Percentiles rank a stretch among this genome's conserved stretches.
These are phyloP conservation scores for Staphylotrichum tortipilum DNA, from an alignment of 495 filamentous ascomycete genomes.

Conservation along the genomic window DNA sequence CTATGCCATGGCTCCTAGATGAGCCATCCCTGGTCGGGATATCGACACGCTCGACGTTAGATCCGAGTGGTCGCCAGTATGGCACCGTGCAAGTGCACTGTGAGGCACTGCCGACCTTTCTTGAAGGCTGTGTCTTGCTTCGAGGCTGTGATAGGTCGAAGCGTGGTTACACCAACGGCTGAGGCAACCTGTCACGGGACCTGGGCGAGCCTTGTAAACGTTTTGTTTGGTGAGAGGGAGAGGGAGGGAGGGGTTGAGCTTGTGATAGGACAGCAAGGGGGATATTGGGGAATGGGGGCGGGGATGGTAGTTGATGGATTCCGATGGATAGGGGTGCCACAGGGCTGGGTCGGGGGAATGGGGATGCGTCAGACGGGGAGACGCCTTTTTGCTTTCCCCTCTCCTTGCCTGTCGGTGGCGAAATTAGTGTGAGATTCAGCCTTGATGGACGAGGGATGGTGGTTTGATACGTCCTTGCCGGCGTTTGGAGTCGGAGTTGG, in stretches of 20 bases:
- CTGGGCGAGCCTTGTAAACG: not conserved
- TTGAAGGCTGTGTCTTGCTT: not conserved
- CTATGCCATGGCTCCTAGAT: not conserved
- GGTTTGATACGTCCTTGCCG: not conserved
- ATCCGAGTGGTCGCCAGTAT: not conserved
- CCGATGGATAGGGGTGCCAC: not conserved
- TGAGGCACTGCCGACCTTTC: not conserved
- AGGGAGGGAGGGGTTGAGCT: too few species aligned
- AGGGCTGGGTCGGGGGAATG: not conserved
- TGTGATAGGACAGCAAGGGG: not conserved
- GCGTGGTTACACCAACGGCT: not conserved
- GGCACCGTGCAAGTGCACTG: constrained; percentile 6
- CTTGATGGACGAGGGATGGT: not conserved
- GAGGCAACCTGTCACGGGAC: constrained; percentile 8
- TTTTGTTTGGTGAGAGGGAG: not conserved
- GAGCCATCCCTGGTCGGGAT: not conserved
- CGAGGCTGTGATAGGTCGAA: not conserved
- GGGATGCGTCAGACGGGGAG: not conserved
- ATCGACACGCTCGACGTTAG: not conserved
- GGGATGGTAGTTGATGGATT: not conserved
- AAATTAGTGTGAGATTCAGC: not conserved
- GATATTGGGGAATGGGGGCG: not conserved
- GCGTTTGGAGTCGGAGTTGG: too few species aligned
- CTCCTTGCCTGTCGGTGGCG: not conserved
- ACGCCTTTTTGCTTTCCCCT: too few species aligned